Evolutionary conservation across 2,329 filamentous ascomycete species (phyloP), one percentile per base, ranked within the genome.

Genomic region (Alternaria longipes): DNA sequence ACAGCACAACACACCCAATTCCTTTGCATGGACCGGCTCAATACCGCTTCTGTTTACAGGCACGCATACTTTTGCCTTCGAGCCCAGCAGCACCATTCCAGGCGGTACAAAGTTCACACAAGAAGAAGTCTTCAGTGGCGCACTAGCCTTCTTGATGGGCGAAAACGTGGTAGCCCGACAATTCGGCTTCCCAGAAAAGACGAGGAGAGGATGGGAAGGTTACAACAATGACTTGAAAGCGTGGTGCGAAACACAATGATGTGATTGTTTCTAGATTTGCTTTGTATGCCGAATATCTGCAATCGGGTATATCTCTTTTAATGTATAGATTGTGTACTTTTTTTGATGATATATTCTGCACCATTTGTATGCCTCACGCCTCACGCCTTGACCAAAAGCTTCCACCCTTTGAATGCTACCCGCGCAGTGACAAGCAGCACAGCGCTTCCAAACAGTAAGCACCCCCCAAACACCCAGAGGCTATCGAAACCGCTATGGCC

Each of bases 401-500:
- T 56, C 63, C 67, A 72, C 5, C 76, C 75, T 41, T 63, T 75
- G 58, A 70, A 66, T 0, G 50, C 60, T 12, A 72, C 67, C 52
- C 75, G 67, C 36, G 70, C 71, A 16, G 45, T 51, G 3, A 60
- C 8, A 42, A 78, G 60, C 11, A 74, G 34, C 22, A 20, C 65
- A 22, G 60, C 68, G 53, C 69, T 65, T 2, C 53, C 69, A 44
- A 72, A 52, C 51, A 78, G 38, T 71, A 76, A 65, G 26, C 63
- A 62, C 1, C 81, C 83, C 0, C 81, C 80, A 71, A 78, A 84
- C 1, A 78, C 65, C 83, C 82, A 84, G 2, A 82, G 67, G 28
- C 77, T 71, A 1, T 70, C 71, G 40, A 80, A 84, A 9, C 82
- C 79, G 14, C 81, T 81, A 5, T 72, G 66, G 52, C 79, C 78